Conservation (phyloP, 1,284 basidiomycete species). For the Heterobasidion irregulare region DNA sequence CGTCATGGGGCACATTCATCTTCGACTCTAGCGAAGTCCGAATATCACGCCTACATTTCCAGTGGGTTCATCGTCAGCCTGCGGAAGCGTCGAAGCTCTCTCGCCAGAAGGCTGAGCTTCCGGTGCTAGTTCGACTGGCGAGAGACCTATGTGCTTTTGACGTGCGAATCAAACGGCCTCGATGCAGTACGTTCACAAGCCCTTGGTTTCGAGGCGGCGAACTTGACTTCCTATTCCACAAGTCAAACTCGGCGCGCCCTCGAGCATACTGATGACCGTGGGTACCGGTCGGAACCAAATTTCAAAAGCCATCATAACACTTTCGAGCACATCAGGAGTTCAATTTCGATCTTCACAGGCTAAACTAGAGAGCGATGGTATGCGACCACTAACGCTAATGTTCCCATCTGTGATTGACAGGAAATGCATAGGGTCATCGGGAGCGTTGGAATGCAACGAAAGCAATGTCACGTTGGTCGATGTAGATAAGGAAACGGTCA, state of each 20-base stretch:
- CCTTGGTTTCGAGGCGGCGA: slow-evolving; percentile 3
- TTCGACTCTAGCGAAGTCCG: slow-evolving; percentile 54
- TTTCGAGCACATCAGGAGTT: slow-evolving; percentile 43
- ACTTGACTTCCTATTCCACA: slow-evolving; percentile 3
- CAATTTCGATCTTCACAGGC: slow-evolving; percentile 40
- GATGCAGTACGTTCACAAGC: slow-evolving; percentile 39
- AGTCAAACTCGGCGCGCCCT: slow-evolving; percentile 63
- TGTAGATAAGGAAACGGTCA: slow-evolving; percentile 32
- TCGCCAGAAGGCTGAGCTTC: slow-evolving; percentile 17
- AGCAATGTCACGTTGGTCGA: slow-evolving; percentile 39
- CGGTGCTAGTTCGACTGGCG: slow-evolving; percentile 46
- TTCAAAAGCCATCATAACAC: slow-evolving; percentile 38
- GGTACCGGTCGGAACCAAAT: slow-evolving; percentile 62
- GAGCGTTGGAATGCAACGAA: slow-evolving; percentile 25
- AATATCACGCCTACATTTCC: slow-evolving; percentile 47
- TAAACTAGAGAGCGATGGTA: slow-evolving; percentile 30
- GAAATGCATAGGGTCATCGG: slow-evolving; percentile 3
- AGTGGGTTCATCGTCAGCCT: slow-evolving; percentile 38
- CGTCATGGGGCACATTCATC: slow-evolving; percentile 52
- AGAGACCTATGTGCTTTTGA: slow-evolving; percentile 51
- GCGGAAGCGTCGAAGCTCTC: slow-evolving; percentile 16
- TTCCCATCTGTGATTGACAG: background rate
- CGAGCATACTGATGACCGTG: slow-evolving; percentile 46
- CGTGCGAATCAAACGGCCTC: slow-evolving; percentile 51
- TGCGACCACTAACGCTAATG: background rate